These are phyloP conservation scores for Taxillus chinensis DNA, from an alignment of 164 flowering plant genomes.

Conservation along the genomic window DNA sequence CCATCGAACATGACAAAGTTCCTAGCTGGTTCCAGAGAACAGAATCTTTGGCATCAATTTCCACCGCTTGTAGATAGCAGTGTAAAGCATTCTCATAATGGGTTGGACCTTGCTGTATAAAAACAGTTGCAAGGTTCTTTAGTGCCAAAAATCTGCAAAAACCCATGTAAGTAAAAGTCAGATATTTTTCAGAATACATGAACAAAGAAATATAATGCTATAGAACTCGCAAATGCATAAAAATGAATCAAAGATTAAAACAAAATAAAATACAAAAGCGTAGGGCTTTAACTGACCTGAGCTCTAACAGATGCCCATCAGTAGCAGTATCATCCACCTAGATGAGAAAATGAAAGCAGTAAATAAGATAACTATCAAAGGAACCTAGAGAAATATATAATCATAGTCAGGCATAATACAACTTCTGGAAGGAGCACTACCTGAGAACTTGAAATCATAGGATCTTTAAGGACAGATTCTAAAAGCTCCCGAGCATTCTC, in stretches of 20 bases:
- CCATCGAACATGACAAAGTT: constrained; percentile 90
- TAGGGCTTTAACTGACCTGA: constrained; percentile 38
- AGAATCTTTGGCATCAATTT: constrained; percentile 87
- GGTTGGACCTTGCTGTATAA: constrained; percentile 71
- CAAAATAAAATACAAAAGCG: too few species aligned
- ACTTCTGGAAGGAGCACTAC: constrained; percentile 19
- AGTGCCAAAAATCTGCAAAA: constrained; percentile 76
- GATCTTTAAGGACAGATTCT: constrained; percentile 77
- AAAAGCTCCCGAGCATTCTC: constrained; percentile 71
- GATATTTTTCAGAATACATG: too few species aligned
- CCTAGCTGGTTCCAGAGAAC: constrained; percentile 96
- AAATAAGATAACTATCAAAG: background rate
- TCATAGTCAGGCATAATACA: background rate
- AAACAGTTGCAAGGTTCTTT: constrained; percentile 88
- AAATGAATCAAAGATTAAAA: too few species aligned
- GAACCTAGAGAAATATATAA: background rate
- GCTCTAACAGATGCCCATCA: constrained; percentile 80
- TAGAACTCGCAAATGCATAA: too few species aligned
- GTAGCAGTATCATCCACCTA: constrained; percentile 57
- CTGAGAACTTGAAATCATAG: constrained; percentile 62
- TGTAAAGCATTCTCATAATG: constrained; percentile 68
- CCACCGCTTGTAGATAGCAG: constrained; percentile 96
- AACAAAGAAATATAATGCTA: too few species aligned
- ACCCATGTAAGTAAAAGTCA: background rate
- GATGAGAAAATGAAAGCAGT: constrained; percentile 8